phyloP scores from a whole-genome alignment of 2,329 filamentous ascomycete species.

The Aspergillus sp. region DNA sequence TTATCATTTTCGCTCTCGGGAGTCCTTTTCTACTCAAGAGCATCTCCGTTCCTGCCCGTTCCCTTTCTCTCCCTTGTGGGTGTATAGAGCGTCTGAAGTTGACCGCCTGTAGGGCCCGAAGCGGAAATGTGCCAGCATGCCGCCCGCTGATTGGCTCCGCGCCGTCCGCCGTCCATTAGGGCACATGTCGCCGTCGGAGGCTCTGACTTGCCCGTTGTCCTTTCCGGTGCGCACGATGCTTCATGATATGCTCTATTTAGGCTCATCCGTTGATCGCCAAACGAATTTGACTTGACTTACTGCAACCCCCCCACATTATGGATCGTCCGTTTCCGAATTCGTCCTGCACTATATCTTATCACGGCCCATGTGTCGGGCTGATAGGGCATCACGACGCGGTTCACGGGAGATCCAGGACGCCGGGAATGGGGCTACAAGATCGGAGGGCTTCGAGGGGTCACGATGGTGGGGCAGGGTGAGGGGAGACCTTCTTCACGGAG shows the following conservation, averaged over 20 bases:
- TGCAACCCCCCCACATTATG: neutral
- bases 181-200: neutral
- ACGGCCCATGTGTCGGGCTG: slow-evolving; percentile 27
- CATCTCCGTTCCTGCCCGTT: neutral
- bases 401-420: slow-evolving; percentile 1
- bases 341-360: slow-evolving; percentile 6
- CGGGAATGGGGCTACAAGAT: slow-evolving; percentile 1
- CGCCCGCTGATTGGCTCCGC: slow-evolving; percentile 12
- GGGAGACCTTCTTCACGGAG: neutral
- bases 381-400: slow-evolving; percentile 19
- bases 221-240: slow-evolving; percentile 1
- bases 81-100: neutral
- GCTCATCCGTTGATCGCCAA: too few species aligned
- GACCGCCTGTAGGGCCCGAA: neutral
- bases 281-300: too few species aligned
- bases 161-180: neutral
- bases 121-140: slow-evolving; percentile 13
- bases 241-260: slow-evolving; percentile 3
- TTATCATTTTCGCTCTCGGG: neutral
- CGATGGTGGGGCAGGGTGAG: slow-evolving; percentile 10
- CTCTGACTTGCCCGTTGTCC: neutral
- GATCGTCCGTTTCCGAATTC: neutral
- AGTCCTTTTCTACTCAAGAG: too few species aligned
- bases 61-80: neutral
- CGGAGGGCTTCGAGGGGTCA: slow-evolving; percentile 5